Conservation (phyloP, 2,329 filamentous ascomycete genomes). For the Clonostachys sp. region DNA sequence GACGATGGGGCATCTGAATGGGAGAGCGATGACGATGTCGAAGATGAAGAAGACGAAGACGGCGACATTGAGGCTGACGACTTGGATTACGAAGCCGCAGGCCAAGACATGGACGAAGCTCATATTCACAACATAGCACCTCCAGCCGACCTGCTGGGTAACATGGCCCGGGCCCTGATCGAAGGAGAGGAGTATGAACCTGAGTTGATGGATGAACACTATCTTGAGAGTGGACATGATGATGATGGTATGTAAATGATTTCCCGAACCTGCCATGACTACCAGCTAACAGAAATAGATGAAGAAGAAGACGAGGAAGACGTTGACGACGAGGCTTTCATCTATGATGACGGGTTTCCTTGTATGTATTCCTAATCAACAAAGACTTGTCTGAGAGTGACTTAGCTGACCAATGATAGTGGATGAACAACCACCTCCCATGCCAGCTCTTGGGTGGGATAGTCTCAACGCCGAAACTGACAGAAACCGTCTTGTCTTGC, state of each 20-base stretch:
- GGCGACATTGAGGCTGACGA: conserved; percentile 45
- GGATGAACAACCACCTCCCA: conserved; percentile 37
- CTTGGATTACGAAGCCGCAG: conserved; percentile 49
- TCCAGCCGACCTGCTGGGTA: conserved; percentile 36
- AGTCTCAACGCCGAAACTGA: conserved; percentile 12
- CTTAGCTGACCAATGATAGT: conserved; percentile 6
- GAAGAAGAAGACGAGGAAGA: conserved; percentile 68
- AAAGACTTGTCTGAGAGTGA: background rate
- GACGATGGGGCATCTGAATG: conserved; percentile 57
- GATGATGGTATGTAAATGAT: conserved; percentile 36
- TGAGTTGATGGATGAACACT: conserved; percentile 41
- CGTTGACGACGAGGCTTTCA: conserved; percentile 62
- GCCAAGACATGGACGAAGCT: conserved; percentile 50
- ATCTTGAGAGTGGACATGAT: conserved; percentile 51
- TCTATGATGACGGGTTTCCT: conserved; percentile 55
- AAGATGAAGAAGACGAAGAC: conserved; percentile 33
- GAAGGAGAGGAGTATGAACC: conserved; percentile 40
- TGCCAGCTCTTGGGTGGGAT: conserved; percentile 54
- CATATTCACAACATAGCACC: conserved; percentile 39
- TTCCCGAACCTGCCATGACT: background rate
- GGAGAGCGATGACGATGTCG: conserved; percentile 58
- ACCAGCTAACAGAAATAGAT: conserved; percentile 18
- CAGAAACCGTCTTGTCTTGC: conserved; percentile 15
- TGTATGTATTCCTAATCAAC: conserved; percentile 31
- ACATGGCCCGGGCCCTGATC: conserved; percentile 52